Conservation (phyloP, 2,329 filamentous ascomycete species). For the Diaporthe longicolla region DNA sequence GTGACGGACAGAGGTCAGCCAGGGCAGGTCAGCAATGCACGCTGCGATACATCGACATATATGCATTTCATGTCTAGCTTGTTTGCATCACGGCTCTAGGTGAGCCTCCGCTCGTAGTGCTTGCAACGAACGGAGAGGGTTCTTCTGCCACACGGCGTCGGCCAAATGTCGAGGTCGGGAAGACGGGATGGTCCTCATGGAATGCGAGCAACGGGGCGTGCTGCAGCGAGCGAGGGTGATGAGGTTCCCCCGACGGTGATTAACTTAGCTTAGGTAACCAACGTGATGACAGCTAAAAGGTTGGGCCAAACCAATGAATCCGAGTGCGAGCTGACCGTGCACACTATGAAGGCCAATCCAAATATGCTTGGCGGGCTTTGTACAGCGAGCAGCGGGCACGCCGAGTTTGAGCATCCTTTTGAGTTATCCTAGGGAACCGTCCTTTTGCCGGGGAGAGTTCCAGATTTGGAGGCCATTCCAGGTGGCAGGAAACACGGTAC, state of each 20-base stretch:
- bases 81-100: background rate
- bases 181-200: background rate
- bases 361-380: background rate
- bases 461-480: no score
- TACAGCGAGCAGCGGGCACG: background rate
- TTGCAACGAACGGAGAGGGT: background rate
- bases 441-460: no score
- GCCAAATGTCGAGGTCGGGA: conserved; percentile 1
- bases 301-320: background rate
- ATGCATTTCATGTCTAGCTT: background rate
- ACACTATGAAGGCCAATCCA: background rate
- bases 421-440: no score
- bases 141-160: conserved; percentile 16
- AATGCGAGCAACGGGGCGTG: background rate
- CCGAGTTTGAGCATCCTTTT: no score
- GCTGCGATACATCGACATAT: background rate
- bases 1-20: conserved; percentile 23
- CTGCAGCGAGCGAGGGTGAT: background rate
- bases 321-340: conserved; percentile 26
- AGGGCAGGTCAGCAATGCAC: conserved; percentile 7
- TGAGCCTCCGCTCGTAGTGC: no score
- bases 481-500: no score
- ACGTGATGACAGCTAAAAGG: background rate
- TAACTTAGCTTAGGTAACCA: background rate
- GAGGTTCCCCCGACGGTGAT: conserved; percentile 18